Conservation (phyloP, 169 alveolate genomes). For the Ichthyophthirius multifiliis region DNA sequence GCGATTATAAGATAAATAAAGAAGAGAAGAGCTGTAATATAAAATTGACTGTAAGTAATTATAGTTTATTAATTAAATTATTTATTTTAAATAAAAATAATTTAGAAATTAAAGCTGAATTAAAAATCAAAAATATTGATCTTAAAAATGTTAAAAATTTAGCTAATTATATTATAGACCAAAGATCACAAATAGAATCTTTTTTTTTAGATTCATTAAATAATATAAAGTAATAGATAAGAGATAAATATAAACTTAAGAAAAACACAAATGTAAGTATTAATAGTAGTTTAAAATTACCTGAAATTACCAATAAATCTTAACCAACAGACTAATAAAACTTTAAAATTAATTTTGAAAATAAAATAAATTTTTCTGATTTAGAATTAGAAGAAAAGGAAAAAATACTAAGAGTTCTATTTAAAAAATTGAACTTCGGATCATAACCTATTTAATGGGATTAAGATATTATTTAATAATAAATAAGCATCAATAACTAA, state of each 20-base stretch:
- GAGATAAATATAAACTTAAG: background rate
- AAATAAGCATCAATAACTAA: too few relatives aligned
- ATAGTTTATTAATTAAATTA: background rate
- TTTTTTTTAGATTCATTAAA: background rate
- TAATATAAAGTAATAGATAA: background rate
- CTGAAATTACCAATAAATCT: background rate
- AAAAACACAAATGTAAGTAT: background rate
- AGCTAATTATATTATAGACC: background rate
- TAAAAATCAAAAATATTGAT: background rate
- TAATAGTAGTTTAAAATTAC: background rate
- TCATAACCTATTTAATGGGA: conserved; percentile 19
- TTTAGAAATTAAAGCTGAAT: background rate
- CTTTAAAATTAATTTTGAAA: background rate
- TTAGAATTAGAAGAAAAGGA: conserved; percentile 55
- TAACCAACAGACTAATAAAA: background rate
- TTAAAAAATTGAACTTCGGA: conserved; percentile 43
- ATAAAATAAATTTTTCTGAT: conserved; percentile 51
- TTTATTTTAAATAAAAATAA: background rate
- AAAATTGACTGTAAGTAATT: background rate
- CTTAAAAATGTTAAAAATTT: background rate
- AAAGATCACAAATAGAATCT: background rate
- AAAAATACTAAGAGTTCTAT: conserved; percentile 49
- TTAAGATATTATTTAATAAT: too few relatives aligned
- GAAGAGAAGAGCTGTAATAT: background rate
- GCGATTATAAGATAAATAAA: background rate